Evolutionary conservation across 441 rosid species (phyloP).

Genomic region (Populus hybrid): DNA sequence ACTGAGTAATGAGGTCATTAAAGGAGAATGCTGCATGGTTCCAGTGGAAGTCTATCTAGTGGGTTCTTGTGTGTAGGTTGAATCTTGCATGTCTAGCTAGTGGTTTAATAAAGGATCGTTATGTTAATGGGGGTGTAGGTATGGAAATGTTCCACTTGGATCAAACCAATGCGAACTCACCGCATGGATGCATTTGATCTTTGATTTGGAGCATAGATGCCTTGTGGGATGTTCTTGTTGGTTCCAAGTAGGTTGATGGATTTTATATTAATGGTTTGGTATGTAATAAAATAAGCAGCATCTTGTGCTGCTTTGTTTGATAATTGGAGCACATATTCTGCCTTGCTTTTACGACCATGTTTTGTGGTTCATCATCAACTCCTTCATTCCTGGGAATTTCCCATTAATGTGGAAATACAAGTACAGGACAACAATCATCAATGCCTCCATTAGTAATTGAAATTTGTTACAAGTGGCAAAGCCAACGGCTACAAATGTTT

Average conservation of each 20-base stretch:
- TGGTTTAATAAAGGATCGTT: not conserved
- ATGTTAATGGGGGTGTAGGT: not conserved
- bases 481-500: not conserved
- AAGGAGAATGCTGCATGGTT: not conserved
- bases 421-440: not conserved
- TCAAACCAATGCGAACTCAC: slow-evolving; percentile 14
- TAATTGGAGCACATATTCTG: not conserved
- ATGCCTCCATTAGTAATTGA: not conserved
- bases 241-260: slow-evolving; percentile 11
- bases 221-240: slow-evolving; percentile 11
- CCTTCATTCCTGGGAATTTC: not conserved
- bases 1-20: slow-evolving; percentile 19
- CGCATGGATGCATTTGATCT: not conserved
- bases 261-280: not conserved
- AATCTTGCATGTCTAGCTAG: not conserved
- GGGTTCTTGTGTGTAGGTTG: not conserved
- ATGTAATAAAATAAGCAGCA: slow-evolving; percentile 3
- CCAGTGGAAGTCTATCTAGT: not conserved
- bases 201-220: slow-evolving; percentile 12
- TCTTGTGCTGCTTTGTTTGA: slow-evolving; percentile 7
- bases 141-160: slow-evolving; percentile 13
- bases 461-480: no score
- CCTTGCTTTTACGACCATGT: not conserved
- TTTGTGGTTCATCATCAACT: not conserved
- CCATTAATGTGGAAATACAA: not conserved